Evolutionary conservation across 2,329 filamentous ascomycete species (phyloP).

Genomic region (Aspergillus pseudoterreus): DNA sequence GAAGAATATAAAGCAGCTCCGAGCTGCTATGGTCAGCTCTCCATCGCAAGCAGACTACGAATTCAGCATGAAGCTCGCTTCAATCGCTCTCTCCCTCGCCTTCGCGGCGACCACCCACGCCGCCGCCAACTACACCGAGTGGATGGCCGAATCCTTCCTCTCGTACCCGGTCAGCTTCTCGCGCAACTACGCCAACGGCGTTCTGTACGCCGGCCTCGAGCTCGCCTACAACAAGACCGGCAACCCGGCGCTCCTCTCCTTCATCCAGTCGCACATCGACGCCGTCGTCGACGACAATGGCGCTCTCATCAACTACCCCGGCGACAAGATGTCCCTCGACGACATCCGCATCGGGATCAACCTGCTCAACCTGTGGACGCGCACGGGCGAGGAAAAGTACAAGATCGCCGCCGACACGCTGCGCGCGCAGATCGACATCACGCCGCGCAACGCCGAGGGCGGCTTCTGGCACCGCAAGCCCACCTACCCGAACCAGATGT

Average conservation of each 20-base stretch:
- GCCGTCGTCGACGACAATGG: conserved; percentile 8
- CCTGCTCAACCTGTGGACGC: conserved; percentile 11
- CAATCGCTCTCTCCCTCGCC: conserved; percentile 1
- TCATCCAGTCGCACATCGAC: conserved; percentile 10
- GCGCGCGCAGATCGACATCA: conserved; percentile 11
- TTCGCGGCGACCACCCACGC: conserved; percentile 1
- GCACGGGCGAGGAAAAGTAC: conserved; percentile 12
- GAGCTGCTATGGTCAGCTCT: too few species aligned
- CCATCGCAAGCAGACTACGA: background rate
- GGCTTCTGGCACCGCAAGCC: conserved; percentile 15
- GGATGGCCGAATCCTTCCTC: conserved; percentile 10
- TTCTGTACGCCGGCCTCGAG: conserved; percentile 12
- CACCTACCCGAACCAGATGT: conserved; percentile 16
- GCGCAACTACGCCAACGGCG: conserved; percentile 14
- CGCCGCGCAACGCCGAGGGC: conserved; percentile 11
- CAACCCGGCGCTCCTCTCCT: conserved; percentile 4
- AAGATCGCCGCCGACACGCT: conserved; percentile 13
- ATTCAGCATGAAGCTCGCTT: background rate
- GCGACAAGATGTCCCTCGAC: conserved; percentile 9
- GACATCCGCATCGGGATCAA: conserved; percentile 14
- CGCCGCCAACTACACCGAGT: conserved; percentile 13
- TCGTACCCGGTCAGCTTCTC: conserved; percentile 8
- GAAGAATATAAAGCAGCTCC: too few species aligned
- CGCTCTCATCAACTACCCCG: conserved; percentile 1
- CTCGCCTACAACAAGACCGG: conserved; percentile 14